A percentile compares a stretch with the other conserved stretches of the same genome.
Conservation (phyloP, 352 stramenopile genomes). For the Phytophthora pinifolia region DNA sequence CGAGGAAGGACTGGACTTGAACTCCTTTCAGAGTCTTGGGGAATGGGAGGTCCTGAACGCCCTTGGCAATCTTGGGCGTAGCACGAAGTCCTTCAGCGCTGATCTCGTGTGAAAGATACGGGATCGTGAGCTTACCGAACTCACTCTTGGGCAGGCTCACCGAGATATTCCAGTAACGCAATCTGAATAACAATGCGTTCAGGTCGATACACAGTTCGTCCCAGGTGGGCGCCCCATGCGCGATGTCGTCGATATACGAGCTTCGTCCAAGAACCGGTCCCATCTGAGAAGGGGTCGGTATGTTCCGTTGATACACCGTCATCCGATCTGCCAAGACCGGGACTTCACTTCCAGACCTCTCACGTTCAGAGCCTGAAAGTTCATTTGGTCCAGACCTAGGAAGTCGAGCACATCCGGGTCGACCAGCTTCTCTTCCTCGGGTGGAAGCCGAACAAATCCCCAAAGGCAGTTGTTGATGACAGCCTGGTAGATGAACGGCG, state of each 20-base stretch:
- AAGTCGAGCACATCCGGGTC: no score
- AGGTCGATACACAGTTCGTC: conserved; percentile 1
- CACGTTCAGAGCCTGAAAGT: no score
- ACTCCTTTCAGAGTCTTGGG: neutral
- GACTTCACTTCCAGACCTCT: no score
- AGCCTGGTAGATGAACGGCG: neutral
- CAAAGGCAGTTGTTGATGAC: conserved; percentile 1
- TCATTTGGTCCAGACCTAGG: no score
- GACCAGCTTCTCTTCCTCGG: neutral
- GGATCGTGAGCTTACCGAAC: conserved; percentile 1
- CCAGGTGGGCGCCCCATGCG: neutral
- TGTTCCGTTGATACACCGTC: neutral
- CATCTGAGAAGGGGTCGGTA: neutral
- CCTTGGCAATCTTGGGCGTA: no score
- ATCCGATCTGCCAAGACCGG: no score
- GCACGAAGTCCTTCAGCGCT: no score
- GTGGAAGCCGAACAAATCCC: neutral
- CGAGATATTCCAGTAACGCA: conserved; percentile 6
- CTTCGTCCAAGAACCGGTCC: neutral
- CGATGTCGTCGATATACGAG: conserved; percentile 6
- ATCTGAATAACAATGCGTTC: neutral
- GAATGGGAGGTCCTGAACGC: no score
- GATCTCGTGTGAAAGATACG: no score
- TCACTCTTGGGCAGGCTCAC: conserved; percentile 5
- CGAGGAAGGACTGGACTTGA: conserved; percentile 10